Conservation (phyloP, 202 grass and related monocot species). For the Setaria italica region DNA sequence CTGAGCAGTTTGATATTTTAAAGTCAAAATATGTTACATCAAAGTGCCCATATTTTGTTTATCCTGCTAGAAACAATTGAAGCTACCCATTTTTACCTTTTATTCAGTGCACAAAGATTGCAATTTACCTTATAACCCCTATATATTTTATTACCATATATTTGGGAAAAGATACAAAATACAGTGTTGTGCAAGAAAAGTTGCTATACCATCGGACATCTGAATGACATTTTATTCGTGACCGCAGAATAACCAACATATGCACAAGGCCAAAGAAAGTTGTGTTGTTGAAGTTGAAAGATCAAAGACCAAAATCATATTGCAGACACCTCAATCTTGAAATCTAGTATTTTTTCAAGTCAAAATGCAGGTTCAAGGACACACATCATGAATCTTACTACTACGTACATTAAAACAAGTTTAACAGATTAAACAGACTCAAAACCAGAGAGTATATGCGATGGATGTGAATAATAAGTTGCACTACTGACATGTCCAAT, state of each 20-base stretch:
- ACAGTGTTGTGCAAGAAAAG: not conserved
- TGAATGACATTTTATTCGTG: constrained; percentile 5
- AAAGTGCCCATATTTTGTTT: not conserved
- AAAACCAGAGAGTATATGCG: not conserved
- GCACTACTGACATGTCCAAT: not conserved
- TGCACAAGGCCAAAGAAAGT: constrained; percentile 5
- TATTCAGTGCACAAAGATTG: constrained; percentile 9
- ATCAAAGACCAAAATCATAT: not conserved
- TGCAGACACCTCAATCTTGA: constrained; percentile 2
- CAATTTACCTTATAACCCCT: constrained; percentile 1
- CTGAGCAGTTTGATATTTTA: constrained; percentile 7
- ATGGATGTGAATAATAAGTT: not conserved
- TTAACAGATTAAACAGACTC: not conserved
- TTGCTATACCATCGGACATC: not conserved
- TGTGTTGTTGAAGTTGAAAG: not conserved
- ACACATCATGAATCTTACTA: constrained; percentile 1
- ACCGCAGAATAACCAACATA: not conserved
- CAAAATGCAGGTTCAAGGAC: not conserved
- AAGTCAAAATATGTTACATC: not conserved
- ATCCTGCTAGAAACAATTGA: not conserved
- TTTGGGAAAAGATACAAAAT: constrained; percentile 6
- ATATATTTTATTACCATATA: not conserved
- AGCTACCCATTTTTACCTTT: not conserved
- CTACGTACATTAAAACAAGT: not conserved
- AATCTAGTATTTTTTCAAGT: not conserved